phyloP scores from a whole-genome alignment of 352 stramenopile species.

The Phytophthora europaea region DNA sequence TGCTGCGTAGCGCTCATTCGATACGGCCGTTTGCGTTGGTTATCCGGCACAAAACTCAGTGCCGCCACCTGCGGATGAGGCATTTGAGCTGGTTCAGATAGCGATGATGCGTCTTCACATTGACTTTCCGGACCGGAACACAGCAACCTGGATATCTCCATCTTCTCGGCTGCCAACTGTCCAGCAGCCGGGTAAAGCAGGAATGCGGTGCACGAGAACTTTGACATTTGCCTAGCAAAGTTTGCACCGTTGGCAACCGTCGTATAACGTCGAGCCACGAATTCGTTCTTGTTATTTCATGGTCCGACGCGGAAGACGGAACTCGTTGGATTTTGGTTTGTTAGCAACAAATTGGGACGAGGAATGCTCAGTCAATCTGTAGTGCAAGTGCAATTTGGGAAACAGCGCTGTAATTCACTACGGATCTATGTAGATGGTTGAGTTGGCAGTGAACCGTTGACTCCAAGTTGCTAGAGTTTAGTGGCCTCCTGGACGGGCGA shows the following conservation, averaged over 20 bases:
- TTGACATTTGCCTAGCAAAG: background rate
- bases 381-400: background rate
- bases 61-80: background rate
- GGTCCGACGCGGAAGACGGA: background rate
- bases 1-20: conserved; percentile 26
- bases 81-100: background rate
- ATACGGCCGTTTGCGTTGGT: conserved; percentile 25
- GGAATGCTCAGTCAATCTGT: background rate
- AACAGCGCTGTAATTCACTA: background rate
- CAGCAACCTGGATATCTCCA: conserved; percentile 2
- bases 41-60: conserved; percentile 9
- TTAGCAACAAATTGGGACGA: background rate
- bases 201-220: background rate
- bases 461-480: background rate
- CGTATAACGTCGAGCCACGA: background rate
- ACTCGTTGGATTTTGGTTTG: too few species aligned
- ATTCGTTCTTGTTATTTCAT: background rate
- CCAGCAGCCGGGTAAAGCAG: background rate
- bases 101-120: background rate
- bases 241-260: background rate
- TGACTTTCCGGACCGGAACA: background rate
- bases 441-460: background rate
- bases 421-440: background rate
- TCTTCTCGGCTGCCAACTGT: background rate
- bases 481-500: conserved; percentile 17